Conservation (phyloP, 2,329 filamentous ascomycete genomes). For the Elsinoe perseae region DNA sequence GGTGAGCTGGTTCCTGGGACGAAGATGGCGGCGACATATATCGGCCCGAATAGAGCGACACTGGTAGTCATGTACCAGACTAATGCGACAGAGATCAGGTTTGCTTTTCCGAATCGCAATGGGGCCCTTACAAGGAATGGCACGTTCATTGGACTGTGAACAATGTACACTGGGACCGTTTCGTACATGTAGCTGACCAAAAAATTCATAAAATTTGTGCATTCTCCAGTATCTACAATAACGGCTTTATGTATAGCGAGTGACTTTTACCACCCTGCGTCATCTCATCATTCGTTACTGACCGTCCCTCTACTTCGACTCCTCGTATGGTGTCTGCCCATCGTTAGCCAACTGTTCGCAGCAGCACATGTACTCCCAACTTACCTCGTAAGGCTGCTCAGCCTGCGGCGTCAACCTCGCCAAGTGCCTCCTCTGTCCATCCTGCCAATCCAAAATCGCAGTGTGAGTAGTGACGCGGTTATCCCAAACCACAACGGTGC, state of each 20-base stretch:
- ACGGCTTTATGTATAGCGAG: background rate
- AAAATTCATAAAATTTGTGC: background rate
- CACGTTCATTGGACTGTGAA: background rate
- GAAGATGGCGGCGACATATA: too few relatives aligned
- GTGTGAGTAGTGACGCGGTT: constrained; percentile 71
- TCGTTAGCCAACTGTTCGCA: background rate
- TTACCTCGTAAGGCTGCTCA: constrained; percentile 59
- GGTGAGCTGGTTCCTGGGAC: too few relatives aligned
- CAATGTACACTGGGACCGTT: background rate
- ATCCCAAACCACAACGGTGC: constrained; percentile 83
- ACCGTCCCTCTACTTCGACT: background rate
- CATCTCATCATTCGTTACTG: background rate
- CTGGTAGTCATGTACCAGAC: too few relatives aligned
- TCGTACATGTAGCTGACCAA: background rate
- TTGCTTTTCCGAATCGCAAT: background rate
- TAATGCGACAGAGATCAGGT: background rate
- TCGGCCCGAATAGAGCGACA: too few relatives aligned
- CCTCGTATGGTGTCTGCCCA: constrained; percentile 42
- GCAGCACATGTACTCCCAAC: background rate
- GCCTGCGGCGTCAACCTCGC: constrained; percentile 78
- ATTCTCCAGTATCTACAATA: background rate
- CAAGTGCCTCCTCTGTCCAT: constrained; percentile 68
- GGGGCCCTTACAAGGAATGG: background rate
- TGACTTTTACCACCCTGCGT: background rate
- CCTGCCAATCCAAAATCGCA: constrained; percentile 73